These are phyloP conservation scores for Aspergillus transmontanensis DNA, from an alignment of 2,329 filamentous ascomycete genomes.

Conservation along the genomic window DNA sequence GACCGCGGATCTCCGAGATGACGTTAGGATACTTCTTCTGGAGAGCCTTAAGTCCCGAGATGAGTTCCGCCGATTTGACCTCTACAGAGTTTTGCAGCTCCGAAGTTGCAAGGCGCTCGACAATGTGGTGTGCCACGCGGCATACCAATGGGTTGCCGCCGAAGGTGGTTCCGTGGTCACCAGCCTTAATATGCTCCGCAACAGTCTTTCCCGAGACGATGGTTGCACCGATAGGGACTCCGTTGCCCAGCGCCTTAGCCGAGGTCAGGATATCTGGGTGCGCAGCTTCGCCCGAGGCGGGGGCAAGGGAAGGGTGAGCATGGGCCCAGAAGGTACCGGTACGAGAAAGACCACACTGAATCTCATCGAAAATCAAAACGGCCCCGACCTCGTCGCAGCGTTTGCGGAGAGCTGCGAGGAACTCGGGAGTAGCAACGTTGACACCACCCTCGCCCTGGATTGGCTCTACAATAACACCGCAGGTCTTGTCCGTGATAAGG, in stretches of 20 bases:
- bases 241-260: constrained; percentile 95
- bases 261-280: constrained; percentile 94
- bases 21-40: constrained; percentile 67
- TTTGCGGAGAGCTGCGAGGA: constrained; percentile 78
- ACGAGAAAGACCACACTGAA: constrained; percentile 87
- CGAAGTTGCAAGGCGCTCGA: constrained; percentile 72
- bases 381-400: constrained; percentile 86
- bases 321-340: constrained; percentile 94
- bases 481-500: constrained; percentile 81
- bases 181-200: constrained; percentile 68
- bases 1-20: constrained; percentile 77
- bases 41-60: constrained; percentile 59
- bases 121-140: constrained; percentile 82
- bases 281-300: constrained; percentile 59
- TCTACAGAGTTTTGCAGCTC: constrained; percentile 70
- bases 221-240: constrained; percentile 89
- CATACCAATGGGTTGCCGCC: constrained; percentile 88
- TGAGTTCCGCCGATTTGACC: constrained; percentile 65
- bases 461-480: constrained; percentile 93
- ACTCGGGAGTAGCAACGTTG: constrained; percentile 78
- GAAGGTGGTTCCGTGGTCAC: constrained; percentile 93
- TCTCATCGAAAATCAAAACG: constrained; percentile 92
- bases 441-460: constrained; percentile 97
- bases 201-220: constrained; percentile 66
- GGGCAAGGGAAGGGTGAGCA: constrained; percentile 61